Evolutionary conservation across 164 flowering plant species (phyloP).

Genomic region (Vitis labrusca): DNA sequence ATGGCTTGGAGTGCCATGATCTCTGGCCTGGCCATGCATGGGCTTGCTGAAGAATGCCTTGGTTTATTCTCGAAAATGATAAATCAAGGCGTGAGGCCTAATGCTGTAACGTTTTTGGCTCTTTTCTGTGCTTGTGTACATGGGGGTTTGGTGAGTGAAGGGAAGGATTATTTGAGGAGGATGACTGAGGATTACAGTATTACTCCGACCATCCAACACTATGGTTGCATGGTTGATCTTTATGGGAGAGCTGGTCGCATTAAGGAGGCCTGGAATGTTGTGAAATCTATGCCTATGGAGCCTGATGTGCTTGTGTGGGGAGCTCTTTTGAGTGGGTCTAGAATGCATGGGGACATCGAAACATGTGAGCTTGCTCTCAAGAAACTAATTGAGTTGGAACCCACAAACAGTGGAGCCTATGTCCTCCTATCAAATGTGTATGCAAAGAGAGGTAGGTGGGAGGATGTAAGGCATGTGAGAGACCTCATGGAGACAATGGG

Average conservation of each 20-base stretch:
- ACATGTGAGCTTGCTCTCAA: conserved; percentile 30
- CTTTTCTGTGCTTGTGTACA: conserved; percentile 43
- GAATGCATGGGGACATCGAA: conserved; percentile 31
- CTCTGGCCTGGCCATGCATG: conserved; percentile 40
- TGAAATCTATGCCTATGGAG: conserved; percentile 38
- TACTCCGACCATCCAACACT: conserved; percentile 35
- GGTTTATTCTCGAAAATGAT: conserved; percentile 28
- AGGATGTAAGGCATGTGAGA: conserved; percentile 35
- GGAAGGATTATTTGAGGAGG: conserved; percentile 27
- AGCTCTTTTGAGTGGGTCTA: conserved; percentile 39
- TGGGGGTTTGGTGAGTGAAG: conserved; percentile 37
- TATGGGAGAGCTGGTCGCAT: conserved; percentile 38
- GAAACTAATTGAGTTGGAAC: conserved; percentile 33
- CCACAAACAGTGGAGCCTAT: conserved; percentile 32
- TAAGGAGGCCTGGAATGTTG: conserved; percentile 30
- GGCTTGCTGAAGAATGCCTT: conserved; percentile 25
- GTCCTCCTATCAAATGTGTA: conserved; percentile 46
- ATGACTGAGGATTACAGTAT: conserved; percentile 36
- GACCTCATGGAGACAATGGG: conserved; percentile 30
- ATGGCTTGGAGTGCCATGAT: conserved; percentile 45
- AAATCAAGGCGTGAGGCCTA: conserved; percentile 24
- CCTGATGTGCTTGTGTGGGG: conserved; percentile 51
- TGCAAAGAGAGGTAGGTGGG: conserved; percentile 35
- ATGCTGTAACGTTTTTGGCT: conserved; percentile 36
- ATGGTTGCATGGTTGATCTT: conserved; percentile 46